These are phyloP conservation scores for Trametes sanguinea DNA, from an alignment of 768 basidiomycete genomes.

Conservation along the genomic window DNA sequence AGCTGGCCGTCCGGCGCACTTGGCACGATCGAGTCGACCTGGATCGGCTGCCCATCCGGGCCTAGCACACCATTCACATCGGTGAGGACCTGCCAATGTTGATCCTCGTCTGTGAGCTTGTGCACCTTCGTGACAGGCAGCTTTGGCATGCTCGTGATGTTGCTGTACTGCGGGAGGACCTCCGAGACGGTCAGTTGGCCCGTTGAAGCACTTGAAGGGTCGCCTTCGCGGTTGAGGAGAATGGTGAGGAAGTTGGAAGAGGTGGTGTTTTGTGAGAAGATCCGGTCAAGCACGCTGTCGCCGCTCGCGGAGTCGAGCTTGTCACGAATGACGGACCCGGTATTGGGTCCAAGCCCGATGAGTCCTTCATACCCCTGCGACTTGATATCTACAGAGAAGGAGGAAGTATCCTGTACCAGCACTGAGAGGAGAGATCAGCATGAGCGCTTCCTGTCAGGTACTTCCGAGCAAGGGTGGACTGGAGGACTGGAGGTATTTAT, in stretches of 20 bases:
- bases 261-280: conserved; percentile 61
- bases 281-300: conserved; percentile 61
- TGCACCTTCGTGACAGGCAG: conserved; percentile 68
- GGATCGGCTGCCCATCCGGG: conserved; percentile 68
- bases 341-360: conserved; percentile 77
- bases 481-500: not conserved
- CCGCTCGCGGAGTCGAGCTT: conserved; percentile 52
- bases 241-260: conserved; percentile 68
- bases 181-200: conserved; percentile 76
- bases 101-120: conserved; percentile 60
- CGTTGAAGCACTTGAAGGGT: conserved; percentile 49
- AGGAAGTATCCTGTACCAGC: conserved; percentile 60
- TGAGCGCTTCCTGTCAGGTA: not conserved
- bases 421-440: conserved; percentile 41
- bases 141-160: conserved; percentile 62
- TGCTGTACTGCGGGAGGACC: conserved; percentile 59
- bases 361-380: conserved; percentile 69
- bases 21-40: conserved; percentile 66
- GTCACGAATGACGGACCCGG: conserved; percentile 63
- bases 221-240: conserved; percentile 61
- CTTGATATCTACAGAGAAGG: conserved; percentile 62
- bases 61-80: conserved; percentile 74
- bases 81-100: conserved; percentile 79
- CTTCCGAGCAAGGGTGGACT: not conserved
- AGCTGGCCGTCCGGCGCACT: conserved; percentile 63